phyloP scores from a whole-genome alignment of 306 rosid species.

The Lithocarpus polystachyus region DNA sequence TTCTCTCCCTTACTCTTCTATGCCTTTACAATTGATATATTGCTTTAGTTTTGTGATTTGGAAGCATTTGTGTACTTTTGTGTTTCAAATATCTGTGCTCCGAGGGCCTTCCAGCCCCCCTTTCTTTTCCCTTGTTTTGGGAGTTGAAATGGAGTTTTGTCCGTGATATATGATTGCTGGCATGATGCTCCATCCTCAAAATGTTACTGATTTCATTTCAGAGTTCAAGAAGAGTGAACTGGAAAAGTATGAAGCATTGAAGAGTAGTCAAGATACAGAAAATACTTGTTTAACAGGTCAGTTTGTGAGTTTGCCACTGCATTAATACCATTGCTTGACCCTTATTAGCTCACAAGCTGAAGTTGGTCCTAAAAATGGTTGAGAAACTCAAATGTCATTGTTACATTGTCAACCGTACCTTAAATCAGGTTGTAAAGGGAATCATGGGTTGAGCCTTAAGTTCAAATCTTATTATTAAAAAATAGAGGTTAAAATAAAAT shows the following conservation, averaged over 20 bases:
- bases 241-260: constrained; percentile 52
- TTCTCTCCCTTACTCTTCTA: neutral
- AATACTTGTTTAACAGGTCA: constrained; percentile 48
- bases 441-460: neutral
- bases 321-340: neutral
- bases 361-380: neutral
- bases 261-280: constrained; percentile 44
- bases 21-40: neutral
- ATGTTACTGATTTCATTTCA: constrained; percentile 27
- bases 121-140: neutral
- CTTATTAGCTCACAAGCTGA: neutral
- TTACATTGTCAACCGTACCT: neutral
- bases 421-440: neutral
- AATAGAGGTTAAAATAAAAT: neutral
- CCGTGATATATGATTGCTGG: neutral
- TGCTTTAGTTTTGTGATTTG: neutral
- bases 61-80: neutral
- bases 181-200: neutral
- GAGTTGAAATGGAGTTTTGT: neutral
- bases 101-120: too few species aligned
- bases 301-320: constrained; percentile 15
- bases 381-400: neutral
- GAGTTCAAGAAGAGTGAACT: constrained; percentile 79
- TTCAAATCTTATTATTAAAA: neutral
- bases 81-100: neutral